Evolutionary conservation across 2,329 filamentous ascomycete genomes (phyloP), one percentile per base, ranked within the genome.

Genomic region (Aureobasidium lini): DNA sequence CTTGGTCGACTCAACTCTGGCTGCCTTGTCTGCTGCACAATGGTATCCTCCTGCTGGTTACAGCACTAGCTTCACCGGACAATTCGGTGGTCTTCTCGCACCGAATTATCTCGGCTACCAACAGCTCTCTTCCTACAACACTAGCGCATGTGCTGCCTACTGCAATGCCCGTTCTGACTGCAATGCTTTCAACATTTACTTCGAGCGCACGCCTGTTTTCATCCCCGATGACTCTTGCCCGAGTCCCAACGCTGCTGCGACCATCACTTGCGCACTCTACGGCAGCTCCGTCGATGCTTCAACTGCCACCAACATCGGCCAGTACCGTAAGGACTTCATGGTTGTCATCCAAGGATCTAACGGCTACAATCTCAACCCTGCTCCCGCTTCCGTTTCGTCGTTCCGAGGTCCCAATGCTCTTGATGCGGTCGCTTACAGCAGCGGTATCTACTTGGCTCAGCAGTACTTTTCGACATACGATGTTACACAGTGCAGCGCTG

Each of bases 301-400:
- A 1, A 62, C 59, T 5, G 67, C 68, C 0, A 69, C 62, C 54
- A 70, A 70, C 62, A 57, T 56, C 9, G 67, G 67, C 23, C 59
- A 67, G 18, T 67, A 59, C 39, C 61, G 66, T 9, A 61, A 63
- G 11, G 56, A 67, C 28, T 70, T 70, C 56, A 61, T 67, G 32
- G 62, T 68, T n/a, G 65, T 68, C 56, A 69, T 69, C 32, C 42
- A 57, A 10, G 61, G 62, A 13, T 61, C 57, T 23, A 63, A 63
- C 29, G 60, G 59, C 8, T 63, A 63, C 52, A 61, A 60, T 32
- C 48, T 57, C 16, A 61, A 63, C 28, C 28, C 57, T 32, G 46
- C 48, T 2, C 62, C 62, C 5, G 32, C 52, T 10, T 43, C 62
- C 8, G 36, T 63, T 11, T 50, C 60, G 31, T 50, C 44, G n/a